Base-by-base conservation (phyloP, 495 filamentous ascomycete genomes). In the Aspergillus coremiiformis region DNA sequence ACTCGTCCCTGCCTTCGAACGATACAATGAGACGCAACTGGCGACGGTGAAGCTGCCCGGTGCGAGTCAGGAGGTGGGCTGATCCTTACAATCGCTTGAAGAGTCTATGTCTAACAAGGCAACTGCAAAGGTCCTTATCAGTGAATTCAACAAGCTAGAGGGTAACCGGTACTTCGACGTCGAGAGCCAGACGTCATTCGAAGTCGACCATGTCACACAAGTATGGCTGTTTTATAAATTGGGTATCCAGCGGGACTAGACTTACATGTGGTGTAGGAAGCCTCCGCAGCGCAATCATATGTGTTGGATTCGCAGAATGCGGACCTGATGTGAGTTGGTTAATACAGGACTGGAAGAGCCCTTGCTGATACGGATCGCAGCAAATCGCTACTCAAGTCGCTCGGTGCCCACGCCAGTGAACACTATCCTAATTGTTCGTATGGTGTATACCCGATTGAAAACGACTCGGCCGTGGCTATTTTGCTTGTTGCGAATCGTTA, bases 1-100 rank as follows among this genome's bases (percentile, higher is more conserved):
- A 33, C 84, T 96, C 10, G 76, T 71, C 4, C 88, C 90, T 3
- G 90, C 93, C 0, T 93, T 96, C 70, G 78, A 91, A 70, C 87
- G 85, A 67, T 96, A 99, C 79, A 97, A 95, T 62, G 91, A 96
- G 67, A 85, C 89, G 68, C 94, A 99, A 67, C 85, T 96, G 65
- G 69, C 82, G 24, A 87, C 87, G 8, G 83, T 87, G 47, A 96
- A 95, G 74, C 80, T 97, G 12, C 93, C 93, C 5, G 89, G 89
- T 10, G 78, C 85, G 49, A 90, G 83, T 65, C 81, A 93, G 66
- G 74, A 78, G 70, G 86, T 89, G 51, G 44, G 75, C 61, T 39
- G 37, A 21, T 11, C 11, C 44, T 43, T 26, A 27, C 26, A 26
- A 17, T 24, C 11, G 20, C 14, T 12, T 21, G 27, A 20, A 42